Percentiles rank a stretch among this genome's conserved stretches.
phyloP scores from a whole-genome alignment of 306 rosid genomes.

The Macrotyloma uniflorum region DNA sequence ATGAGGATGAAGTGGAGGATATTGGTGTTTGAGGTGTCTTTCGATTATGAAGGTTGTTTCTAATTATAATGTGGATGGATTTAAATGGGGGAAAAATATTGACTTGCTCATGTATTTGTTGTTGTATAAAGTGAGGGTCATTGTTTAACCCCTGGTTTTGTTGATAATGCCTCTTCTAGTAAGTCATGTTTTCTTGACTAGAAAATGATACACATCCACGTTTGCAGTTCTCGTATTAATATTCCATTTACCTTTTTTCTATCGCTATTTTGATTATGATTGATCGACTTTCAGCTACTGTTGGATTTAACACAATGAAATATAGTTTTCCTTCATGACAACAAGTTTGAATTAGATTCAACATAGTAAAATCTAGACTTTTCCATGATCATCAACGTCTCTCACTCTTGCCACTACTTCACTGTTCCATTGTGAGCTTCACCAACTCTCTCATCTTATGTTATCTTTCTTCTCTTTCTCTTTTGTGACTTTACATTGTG shows the following conservation, averaged over 20 bases:
- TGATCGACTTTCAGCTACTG: background rate
- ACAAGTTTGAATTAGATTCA: too few species aligned
- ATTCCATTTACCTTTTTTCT: background rate
- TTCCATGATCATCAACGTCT: too few species aligned
- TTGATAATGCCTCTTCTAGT: conserved; percentile 38
- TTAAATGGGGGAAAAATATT: conserved; percentile 38
- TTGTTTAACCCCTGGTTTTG: conserved; percentile 55
- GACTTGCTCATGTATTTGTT: conserved; percentile 46
- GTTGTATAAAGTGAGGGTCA: conserved; percentile 43
- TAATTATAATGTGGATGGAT: conserved; percentile 35
- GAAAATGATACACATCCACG: conserved; percentile 24
- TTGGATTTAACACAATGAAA: too few species aligned
- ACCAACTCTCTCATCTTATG: too few species aligned
- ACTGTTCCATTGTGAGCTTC: too few species aligned
- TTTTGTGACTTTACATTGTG: too few species aligned
- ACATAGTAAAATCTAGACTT: too few species aligned
- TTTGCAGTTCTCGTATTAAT: background rate
- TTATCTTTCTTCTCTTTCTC: too few species aligned
- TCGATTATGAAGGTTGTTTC: conserved; percentile 34
- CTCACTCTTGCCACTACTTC: too few species aligned
- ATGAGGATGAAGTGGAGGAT: conserved; percentile 64
- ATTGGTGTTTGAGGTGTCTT: conserved; percentile 49
- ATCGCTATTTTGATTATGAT: conserved; percentile 3
- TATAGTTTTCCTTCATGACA: too few species aligned
- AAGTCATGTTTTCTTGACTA: conserved; percentile 44